Evolutionary conservation across 2,329 filamentous ascomycete genomes (phyloP).

Genomic region (Phoma sp.): DNA sequence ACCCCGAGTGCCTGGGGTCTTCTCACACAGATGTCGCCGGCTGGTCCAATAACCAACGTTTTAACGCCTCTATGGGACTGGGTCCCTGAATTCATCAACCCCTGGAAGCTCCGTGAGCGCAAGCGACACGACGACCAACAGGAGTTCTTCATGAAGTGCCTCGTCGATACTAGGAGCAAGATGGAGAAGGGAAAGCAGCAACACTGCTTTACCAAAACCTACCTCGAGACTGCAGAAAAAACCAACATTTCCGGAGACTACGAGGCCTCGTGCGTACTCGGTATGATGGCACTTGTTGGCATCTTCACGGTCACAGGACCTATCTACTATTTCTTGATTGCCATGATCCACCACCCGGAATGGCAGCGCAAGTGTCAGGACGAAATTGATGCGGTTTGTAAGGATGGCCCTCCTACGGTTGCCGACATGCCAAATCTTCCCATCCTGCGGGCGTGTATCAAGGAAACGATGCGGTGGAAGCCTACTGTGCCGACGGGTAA

Average conservation of each 20-base stretch:
- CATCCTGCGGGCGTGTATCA: conserved; percentile 55
- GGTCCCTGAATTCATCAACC: conserved; percentile 57
- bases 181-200: conserved; percentile 43
- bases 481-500: conserved; percentile 54
- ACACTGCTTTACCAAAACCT: conserved; percentile 42
- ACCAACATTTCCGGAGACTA: conserved; percentile 46
- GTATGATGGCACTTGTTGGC: conserved; percentile 49
- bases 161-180: conserved; percentile 45
- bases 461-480: conserved; percentile 53
- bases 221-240: conserved; percentile 49
- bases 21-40: conserved; percentile 63
- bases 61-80: conserved; percentile 60
- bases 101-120: conserved; percentile 60
- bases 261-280: conserved; percentile 48
- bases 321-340: conserved; percentile 47
- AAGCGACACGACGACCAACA: conserved; percentile 62
- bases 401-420: conserved; percentile 35
- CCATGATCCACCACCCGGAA: conserved; percentile 46
- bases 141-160: conserved; percentile 59
- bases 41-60: conserved; percentile 64
- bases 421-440: conserved; percentile 52
- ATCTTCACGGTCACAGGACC: conserved; percentile 49
- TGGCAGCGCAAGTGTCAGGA: conserved; percentile 45
- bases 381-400: conserved; percentile 40
- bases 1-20: conserved; percentile 62